Evolutionary conservation across 371 early-diverging fungal genomes (phyloP).

Genomic region (Blyttiomyces sp.): DNA sequence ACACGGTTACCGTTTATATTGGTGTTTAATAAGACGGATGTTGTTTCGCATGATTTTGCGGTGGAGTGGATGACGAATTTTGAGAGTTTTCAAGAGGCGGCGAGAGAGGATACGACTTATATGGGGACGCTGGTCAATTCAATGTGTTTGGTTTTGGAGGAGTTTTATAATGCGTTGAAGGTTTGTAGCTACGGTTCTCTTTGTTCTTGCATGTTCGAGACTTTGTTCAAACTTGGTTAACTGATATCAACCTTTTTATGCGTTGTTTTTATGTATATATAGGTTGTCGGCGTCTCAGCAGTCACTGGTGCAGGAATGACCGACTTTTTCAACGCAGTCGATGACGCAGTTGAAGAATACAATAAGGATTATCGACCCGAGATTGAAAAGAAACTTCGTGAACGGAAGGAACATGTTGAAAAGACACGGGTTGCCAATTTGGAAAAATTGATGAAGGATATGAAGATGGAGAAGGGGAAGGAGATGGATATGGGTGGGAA

Average conservation of each 20-base stretch:
- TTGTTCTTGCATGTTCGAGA: neutral
- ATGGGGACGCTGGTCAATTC: constrained; percentile 92
- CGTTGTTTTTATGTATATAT: neutral
- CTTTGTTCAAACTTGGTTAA: too few relatives aligned
- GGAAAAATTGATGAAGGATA: constrained; percentile 47
- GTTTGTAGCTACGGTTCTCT: constrained; percentile 39
- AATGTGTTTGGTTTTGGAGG: constrained; percentile 96
- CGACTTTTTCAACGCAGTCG: constrained; percentile 85
- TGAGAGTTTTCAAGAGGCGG: constrained; percentile 87
- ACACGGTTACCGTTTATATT: constrained; percentile 92
- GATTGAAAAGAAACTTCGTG: constrained; percentile 64
- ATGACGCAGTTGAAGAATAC: constrained; percentile 83
- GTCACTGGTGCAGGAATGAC: constrained; percentile 93
- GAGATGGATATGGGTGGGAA: constrained; percentile 14
- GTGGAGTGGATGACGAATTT: constrained; percentile 97
- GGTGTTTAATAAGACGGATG: constrained; percentile 98
- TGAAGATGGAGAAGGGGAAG: constrained; percentile 26
- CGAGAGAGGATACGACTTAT: constrained; percentile 62
- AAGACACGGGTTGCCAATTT: constrained; percentile 34
- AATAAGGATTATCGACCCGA: constrained; percentile 76
- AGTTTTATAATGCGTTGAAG: constrained; percentile 91
- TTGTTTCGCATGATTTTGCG: constrained; percentile 82
- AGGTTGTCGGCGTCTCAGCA: constrained; percentile 83
- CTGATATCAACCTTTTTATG: too few relatives aligned
- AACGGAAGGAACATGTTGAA: constrained; percentile 51